phyloP scores from a whole-genome alignment of 148 eudicot genomes.

The Rhododendron ovatum region DNA sequence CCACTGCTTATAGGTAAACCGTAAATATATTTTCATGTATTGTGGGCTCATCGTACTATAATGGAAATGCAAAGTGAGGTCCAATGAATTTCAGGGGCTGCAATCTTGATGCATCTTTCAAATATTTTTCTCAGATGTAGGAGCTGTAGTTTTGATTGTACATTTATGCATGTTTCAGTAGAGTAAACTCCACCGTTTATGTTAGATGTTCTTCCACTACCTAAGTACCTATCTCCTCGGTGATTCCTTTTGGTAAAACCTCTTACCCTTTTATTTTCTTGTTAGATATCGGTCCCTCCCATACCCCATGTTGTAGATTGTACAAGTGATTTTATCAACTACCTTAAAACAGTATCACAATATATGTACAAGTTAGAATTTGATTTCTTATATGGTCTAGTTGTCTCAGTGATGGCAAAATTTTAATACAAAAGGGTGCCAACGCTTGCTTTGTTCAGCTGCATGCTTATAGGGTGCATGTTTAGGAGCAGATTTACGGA shows the following conservation, averaged over 20 bases:
- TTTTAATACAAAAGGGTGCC: too few species aligned
- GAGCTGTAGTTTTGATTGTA: not conserved
- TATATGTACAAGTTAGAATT: too few species aligned
- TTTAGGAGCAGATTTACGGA: too few species aligned
- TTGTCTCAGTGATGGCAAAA: too few species aligned
- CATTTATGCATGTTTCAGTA: not conserved
- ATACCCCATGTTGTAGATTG: not conserved
- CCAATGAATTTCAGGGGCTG: not conserved
- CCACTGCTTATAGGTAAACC: not conserved
- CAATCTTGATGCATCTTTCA: not conserved
- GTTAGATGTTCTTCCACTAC: not conserved
- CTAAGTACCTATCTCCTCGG: not conserved
- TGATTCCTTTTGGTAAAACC: not conserved
- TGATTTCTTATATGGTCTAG: too few species aligned
- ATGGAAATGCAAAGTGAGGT: not conserved
- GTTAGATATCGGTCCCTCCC: not conserved
- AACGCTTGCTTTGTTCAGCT: too few species aligned
- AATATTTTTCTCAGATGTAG: not conserved
- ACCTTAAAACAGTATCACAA: not conserved
- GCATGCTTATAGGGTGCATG: too few species aligned
- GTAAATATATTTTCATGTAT: not conserved
- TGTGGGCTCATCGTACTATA: not conserved
- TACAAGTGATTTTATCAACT: not conserved
- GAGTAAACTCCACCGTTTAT: not conserved
- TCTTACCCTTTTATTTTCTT: too few species aligned